Evolutionary conservation across 345 rosid genomes (phyloP).

Genomic region (Populus ilicifolia): DNA sequence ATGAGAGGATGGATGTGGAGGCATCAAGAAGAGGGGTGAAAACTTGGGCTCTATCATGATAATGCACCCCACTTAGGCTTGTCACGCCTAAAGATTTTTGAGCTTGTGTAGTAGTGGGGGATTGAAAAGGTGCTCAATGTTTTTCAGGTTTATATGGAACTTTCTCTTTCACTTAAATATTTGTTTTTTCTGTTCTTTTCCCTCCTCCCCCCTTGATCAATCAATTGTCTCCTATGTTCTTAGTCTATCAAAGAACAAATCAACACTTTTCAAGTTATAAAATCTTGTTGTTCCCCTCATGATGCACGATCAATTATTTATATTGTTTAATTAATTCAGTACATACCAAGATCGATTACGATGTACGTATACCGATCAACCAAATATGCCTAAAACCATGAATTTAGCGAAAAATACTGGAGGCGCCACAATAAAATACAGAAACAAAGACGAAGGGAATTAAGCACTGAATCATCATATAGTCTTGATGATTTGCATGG

Average conservation of each 20-base stretch:
- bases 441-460: no score
- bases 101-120: slow-evolving; percentile 42
- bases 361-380: no score
- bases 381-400: no score
- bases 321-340: not conserved
- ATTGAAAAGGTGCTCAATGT: slow-evolving; percentile 17
- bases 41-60: slow-evolving; percentile 56
- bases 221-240: no score
- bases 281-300: no score
- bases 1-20: slow-evolving; percentile 21
- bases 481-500: not conserved
- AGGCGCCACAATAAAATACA: no score
- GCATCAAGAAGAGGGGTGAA: not conserved
- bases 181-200: not conserved
- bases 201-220: not conserved
- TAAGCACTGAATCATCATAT: no score
- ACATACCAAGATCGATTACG: no score
- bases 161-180: not conserved
- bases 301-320: no score
- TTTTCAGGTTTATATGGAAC: slow-evolving; percentile 29
- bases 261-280: not conserved
- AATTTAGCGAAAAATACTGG: no score
- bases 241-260: not conserved
- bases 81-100: slow-evolving; percentile 84
- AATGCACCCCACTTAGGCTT: slow-evolving; percentile 81